Conservation (phyloP, 2,329 filamentous ascomycete species). For the Ophiostoma himal-ulmi region DNA sequence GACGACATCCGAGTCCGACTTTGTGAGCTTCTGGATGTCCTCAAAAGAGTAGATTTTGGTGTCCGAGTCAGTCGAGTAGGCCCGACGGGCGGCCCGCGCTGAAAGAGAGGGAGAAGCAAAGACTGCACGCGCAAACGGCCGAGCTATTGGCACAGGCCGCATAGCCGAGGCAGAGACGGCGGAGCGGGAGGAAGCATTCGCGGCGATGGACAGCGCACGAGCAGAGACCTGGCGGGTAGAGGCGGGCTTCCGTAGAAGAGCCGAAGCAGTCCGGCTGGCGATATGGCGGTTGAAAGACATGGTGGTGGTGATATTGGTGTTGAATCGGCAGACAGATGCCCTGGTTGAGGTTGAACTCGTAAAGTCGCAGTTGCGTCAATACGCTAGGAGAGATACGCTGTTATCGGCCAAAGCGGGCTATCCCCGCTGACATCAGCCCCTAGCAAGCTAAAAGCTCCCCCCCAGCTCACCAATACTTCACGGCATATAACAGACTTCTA, state of each 20-base stretch:
- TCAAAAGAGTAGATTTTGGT: constrained; percentile 46
- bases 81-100: constrained; percentile 15
- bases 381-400: neutral
- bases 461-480: neutral
- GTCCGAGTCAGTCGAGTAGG: constrained; percentile 31
- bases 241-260: constrained; percentile 15
- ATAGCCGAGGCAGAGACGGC: neutral
- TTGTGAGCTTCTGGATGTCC: constrained; percentile 39
- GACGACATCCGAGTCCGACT: constrained; percentile 34
- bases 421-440: constrained; percentile 15
- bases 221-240: neutral
- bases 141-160: neutral
- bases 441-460: neutral
- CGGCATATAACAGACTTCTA: neutral
- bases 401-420: neutral
- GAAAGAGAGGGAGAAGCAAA: neutral
- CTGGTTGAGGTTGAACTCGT: neutral
- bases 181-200: neutral
- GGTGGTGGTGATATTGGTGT: neutral
- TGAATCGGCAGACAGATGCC: neutral
- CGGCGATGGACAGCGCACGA: neutral
- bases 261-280: constrained; percentile 15
- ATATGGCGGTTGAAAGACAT: constrained; percentile 11
- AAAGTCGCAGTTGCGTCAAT: neutral
- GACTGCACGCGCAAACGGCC: neutral